phyloP scores from a whole-genome alignment of 1,284 basidiomycete species.

The Boletellus deceptivus region DNA sequence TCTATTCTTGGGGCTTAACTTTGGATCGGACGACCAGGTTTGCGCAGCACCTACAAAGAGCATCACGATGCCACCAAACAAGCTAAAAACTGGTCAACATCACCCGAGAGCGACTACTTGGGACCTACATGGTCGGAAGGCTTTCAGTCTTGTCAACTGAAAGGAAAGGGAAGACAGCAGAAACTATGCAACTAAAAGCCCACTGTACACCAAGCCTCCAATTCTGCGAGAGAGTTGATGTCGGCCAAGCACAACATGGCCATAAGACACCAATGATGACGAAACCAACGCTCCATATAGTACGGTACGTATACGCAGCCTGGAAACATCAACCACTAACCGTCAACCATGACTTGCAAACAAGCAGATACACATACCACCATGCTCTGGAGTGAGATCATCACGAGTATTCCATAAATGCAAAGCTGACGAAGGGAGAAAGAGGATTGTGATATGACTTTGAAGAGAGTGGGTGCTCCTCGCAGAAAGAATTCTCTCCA shows the following conservation, averaged over 20 bases:
- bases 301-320: constrained; percentile 68
- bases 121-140: constrained; percentile 55
- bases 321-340: constrained; percentile 40
- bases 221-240: constrained; percentile 30
- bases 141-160: constrained; percentile 76
- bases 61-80: constrained; percentile 31
- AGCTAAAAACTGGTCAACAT: constrained; percentile 24
- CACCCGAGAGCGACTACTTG: background rate
- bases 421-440: constrained; percentile 22
- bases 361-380: constrained; percentile 50
- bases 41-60: constrained; percentile 23
- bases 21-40: constrained; percentile 3
- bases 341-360: background rate
- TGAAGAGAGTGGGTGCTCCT: constrained; percentile 29
- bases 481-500: constrained; percentile 54
- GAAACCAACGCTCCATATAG: constrained; percentile 73
- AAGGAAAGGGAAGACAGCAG: constrained; percentile 69
- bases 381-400: constrained; percentile 61
- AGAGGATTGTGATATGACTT: constrained; percentile 19
- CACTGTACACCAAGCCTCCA: constrained; percentile 42
- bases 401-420: constrained; percentile 33
- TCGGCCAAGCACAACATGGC: constrained; percentile 56
- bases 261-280: constrained; percentile 64
- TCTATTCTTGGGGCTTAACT: background rate
- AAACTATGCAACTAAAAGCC: constrained; percentile 52